These are phyloP conservation scores for Rhodotorula kratochvilovae DNA, from an alignment of 768 basidiomycete species.

Conservation along the genomic window DNA sequence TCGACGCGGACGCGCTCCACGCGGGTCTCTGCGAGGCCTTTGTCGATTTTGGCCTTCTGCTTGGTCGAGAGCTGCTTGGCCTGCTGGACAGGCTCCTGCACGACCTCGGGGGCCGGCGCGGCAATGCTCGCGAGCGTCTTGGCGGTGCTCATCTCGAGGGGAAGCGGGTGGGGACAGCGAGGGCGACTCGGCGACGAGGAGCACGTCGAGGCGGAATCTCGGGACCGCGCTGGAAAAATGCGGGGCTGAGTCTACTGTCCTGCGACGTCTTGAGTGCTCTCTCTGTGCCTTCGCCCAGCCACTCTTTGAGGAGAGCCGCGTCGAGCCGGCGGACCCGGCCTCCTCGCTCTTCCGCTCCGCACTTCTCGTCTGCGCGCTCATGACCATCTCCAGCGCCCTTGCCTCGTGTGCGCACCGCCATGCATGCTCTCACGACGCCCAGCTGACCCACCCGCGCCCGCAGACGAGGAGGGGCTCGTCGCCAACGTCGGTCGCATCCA, in stretches of 20 bases:
- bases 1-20: constrained; percentile 38
- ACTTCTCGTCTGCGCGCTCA: not conserved
- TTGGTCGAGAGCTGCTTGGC: constrained; percentile 14
- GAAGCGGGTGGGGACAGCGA: not conserved
- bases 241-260: no score
- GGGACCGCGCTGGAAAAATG: no score
- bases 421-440: not conserved
- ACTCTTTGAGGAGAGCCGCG: not conserved
- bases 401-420: not conserved
- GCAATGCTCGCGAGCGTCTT: constrained; percentile 37
- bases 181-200: not conserved
- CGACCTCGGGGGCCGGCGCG: constrained; percentile 18
- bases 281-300: no score
- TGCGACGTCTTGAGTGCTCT: no score
- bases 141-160: not conserved
- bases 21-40: constrained; percentile 25
- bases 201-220: no score
- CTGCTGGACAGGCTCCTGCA: constrained; percentile 2
- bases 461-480: constrained; percentile 55
- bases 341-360: not conserved
- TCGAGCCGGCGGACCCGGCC: no score
- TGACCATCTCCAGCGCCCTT: constrained; percentile 12
- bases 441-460: not conserved
- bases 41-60: constrained; percentile 23
- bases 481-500: constrained; percentile 80